Evolutionary conservation across 225 moss, liverwort and hornwort genomes (phyloP).

Genomic region (Pseudisothecium myosuroides): DNA sequence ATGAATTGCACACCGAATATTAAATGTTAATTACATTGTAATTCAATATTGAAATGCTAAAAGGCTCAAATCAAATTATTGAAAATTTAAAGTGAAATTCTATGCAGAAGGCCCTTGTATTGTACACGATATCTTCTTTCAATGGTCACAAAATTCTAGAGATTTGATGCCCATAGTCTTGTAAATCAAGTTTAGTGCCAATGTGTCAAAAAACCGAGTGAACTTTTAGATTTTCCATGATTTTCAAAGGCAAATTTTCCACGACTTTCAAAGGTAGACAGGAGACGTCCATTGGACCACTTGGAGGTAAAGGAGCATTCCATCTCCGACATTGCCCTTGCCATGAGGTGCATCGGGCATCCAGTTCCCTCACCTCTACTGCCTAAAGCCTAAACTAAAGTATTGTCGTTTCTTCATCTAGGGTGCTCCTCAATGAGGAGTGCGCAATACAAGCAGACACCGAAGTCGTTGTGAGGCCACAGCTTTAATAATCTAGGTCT

Average conservation of each 20-base stretch:
- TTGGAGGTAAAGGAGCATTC: neutral
- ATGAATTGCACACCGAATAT: too few species aligned
- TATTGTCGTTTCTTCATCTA: neutral
- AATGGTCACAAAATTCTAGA: neutral
- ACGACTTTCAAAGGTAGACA: neutral
- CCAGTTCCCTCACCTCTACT: too few species aligned
- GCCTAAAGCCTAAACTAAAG: neutral
- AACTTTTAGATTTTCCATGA: too few species aligned
- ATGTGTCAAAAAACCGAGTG: too few species aligned
- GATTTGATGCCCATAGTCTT: neutral
- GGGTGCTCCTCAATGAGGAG: neutral
- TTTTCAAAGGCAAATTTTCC: too few species aligned
- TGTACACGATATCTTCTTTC: neutral
- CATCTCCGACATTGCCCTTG: neutral
- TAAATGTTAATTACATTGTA: neutral
- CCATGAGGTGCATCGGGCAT: neutral
- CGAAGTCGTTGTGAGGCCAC: neutral
- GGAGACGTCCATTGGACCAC: neutral
- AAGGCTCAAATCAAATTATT: neutral
- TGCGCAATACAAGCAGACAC: neutral
- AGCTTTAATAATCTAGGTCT: neutral
- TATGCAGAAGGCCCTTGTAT: rapidly evolving
- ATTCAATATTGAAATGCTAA: neutral
- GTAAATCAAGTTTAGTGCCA: too few species aligned
- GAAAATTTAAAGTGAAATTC: neutral